Base-by-base conservation (phyloP, 2,329 filamentous ascomycete species). In the Dendryphion nanum region DNA sequence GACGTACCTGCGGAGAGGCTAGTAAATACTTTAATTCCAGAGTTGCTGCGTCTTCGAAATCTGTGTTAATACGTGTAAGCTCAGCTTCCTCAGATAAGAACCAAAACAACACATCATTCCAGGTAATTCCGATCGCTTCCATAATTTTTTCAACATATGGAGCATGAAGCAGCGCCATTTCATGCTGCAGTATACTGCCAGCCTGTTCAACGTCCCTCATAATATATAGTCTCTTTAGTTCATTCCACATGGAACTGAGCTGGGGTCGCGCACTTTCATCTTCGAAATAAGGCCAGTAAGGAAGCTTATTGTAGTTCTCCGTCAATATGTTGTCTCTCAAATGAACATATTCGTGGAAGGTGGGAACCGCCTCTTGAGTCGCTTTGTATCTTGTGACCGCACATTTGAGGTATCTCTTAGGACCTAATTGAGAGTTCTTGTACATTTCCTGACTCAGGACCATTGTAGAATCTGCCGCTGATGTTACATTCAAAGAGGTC, bases 331-430 rank as follows among this genome's bases (percentile, higher is more conserved):
- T 73, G 26, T 62, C 47, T 33, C 59, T 63, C 30, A 73, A 51
- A 26, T 53, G 62, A n/a, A 69, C 63, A 41, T 68, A 72, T 40
- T 70, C 66, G 2, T 57, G 62, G 46, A 69, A 72, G 7, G 41
- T 42, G 3, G 70, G 70, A 16, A 70, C 43, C 2, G 37, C 19
- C 10, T 52, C 33, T 21, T 45, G 44, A 12, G 42, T 42, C 4
- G 49, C 44, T 16, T 35, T 43, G 37, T 53, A 57, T 15, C 21
- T 42, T 16, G 48, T 63, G 7, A 47, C 18, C 10, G 23, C 23
- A 10, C 10, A 8, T 26, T 26, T 26, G n/a, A n/a, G n/a, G n/a
- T n/a, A n/a, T n/a, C n/a, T n/a, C n/a, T n/a, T n/a, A n/a, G n/a
- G n/a, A n/a, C n/a, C n/a, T n/a, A n/a, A n/a, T n/a, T n/a, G n/a